Base-by-base conservation (phyloP, 805 yeast species). In the Suhomyces sp. region DNA sequence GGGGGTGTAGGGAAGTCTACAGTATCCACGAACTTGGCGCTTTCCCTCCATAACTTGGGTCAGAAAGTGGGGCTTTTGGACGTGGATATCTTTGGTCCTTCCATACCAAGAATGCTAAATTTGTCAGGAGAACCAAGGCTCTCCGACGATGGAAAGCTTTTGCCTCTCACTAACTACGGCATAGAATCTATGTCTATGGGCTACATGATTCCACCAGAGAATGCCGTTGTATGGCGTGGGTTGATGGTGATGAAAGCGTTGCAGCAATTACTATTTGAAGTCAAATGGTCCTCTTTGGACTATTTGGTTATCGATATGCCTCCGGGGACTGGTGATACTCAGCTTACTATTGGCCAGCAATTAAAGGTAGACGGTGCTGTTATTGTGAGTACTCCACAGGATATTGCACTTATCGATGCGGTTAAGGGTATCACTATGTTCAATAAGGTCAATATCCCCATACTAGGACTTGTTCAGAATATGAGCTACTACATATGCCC, bases 311-410 rank as follows among this genome's bases (percentile, higher is more conserved):
- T 87, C 8, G 95, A 87, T 48, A 74, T 87, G 84, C 95, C 95
- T 0, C 95, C 95, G 0, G 95, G 95, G 2, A 87, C 95, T 0
- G 95, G 95, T 13, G 95, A 87, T 53, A 81, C 85, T 0, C 95
- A 87, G 50, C 66, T 87, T 36, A 83, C 95, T 0, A 68, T 87
- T n/a, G 79, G 88, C 18, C 95, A 87, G 56, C 83, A 79, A 48
- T 55, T 83, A n/a, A 70, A 72, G 29, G 76, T 87, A 0, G 83
- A 80, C 47, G 95, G 95, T 0, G 87, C 95, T 0, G 73, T 87
- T 1, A 76, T 87, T 24, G 95, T 87, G 1, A 78, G 88, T 0
- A 87, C 95, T 0, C 91, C 95, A 0, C 95, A 87, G 54, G 95
- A 87, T 44, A 75, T 87, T 25, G 95, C 95, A 0, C 57, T 86